These are phyloP conservation scores for Mycena capillaripes DNA, from an alignment of 768 basidiomycete species.

Conservation along the genomic window DNA sequence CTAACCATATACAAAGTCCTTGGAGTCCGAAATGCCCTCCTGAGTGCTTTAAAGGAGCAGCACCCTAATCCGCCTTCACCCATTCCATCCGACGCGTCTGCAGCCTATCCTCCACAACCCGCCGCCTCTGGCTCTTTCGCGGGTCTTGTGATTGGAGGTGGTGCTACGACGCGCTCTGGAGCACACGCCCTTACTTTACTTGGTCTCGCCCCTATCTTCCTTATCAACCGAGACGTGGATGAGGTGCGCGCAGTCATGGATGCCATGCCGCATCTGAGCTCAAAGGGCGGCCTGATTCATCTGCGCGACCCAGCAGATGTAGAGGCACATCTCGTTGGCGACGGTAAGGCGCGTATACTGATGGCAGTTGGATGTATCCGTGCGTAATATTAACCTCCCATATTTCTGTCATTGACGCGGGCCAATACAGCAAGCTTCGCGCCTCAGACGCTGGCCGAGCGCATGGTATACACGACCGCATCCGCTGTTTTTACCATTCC, in stretches of 20 bases:
- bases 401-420: background rate
- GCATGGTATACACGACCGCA: slow-evolving; percentile 50
- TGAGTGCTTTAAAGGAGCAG: slow-evolving; percentile 44
- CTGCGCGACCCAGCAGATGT: slow-evolving; percentile 47
- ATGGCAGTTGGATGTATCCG: slow-evolving; percentile 55
- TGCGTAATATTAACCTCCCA: slow-evolving; percentile 27
- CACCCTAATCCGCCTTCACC: slow-evolving; percentile 28
- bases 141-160: slow-evolving; percentile 54
- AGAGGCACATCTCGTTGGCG: slow-evolving; percentile 44
- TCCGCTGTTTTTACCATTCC: slow-evolving; percentile 48
- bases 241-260: slow-evolving; percentile 48
- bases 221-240: slow-evolving; percentile 47
- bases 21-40: slow-evolving; percentile 50
- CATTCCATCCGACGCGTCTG: slow-evolving; percentile 40
- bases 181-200: slow-evolving; percentile 58
- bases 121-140: slow-evolving; percentile 31
- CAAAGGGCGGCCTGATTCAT: slow-evolving; percentile 44
- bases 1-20: slow-evolving; percentile 39
- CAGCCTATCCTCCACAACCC: slow-evolving; percentile 15
- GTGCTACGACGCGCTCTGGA: slow-evolving; percentile 54
- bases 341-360: slow-evolving; percentile 41
- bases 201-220: slow-evolving; percentile 68
- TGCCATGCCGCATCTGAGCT: slow-evolving; percentile 41
- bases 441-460: slow-evolving; percentile 46
- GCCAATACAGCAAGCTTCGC: slow-evolving; percentile 42